These are phyloP conservation scores for Leptomonas pyrrhocoris DNA, from an alignment of 208 protist genomes.

Conservation along the genomic window DNA sequence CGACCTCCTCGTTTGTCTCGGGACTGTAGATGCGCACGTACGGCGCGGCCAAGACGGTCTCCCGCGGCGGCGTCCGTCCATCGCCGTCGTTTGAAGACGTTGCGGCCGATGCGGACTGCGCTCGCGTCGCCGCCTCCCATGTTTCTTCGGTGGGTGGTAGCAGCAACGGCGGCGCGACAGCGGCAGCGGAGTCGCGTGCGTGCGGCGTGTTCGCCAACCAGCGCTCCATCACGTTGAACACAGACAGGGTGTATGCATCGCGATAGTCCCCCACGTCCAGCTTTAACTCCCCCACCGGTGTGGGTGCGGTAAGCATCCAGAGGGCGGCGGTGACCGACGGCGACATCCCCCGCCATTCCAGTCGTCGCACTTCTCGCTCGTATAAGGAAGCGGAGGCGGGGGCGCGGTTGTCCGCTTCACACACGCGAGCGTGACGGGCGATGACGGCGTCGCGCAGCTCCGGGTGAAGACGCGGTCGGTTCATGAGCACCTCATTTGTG, in stretches of 20 bases:
- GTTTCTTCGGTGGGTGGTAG: slow-evolving; percentile 6
- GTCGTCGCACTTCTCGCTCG: too few relatives aligned
- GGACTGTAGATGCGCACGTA: not conserved
- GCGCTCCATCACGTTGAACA: not conserved
- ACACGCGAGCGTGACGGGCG: not conserved
- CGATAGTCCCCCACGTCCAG: not conserved
- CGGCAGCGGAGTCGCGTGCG: not conserved
- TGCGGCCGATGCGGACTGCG: too few relatives aligned
- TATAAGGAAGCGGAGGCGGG: not conserved
- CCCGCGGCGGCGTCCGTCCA: not conserved
- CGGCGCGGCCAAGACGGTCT: not conserved
- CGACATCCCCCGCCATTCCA: too few relatives aligned
- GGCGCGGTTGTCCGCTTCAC: not conserved
- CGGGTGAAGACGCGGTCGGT: slow-evolving; percentile 16
- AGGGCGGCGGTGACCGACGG: not conserved
- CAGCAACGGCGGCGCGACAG: not conserved
- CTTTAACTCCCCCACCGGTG: slow-evolving; percentile 1
- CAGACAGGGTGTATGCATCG: not conserved
- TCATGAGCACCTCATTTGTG: slow-evolving; percentile 18
- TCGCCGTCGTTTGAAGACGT: too few relatives aligned
- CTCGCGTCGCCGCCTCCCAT: slow-evolving; percentile 14
- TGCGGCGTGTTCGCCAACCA: not conserved
- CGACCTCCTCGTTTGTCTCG: not conserved
- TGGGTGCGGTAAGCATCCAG: slow-evolving; percentile 4
- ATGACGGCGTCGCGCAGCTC: not conserved